Evolutionary conservation across 169 alveolate genomes (phyloP), one percentile per base, ranked within the genome.

Genomic region (Cyclospora cayetanensis): DNA sequence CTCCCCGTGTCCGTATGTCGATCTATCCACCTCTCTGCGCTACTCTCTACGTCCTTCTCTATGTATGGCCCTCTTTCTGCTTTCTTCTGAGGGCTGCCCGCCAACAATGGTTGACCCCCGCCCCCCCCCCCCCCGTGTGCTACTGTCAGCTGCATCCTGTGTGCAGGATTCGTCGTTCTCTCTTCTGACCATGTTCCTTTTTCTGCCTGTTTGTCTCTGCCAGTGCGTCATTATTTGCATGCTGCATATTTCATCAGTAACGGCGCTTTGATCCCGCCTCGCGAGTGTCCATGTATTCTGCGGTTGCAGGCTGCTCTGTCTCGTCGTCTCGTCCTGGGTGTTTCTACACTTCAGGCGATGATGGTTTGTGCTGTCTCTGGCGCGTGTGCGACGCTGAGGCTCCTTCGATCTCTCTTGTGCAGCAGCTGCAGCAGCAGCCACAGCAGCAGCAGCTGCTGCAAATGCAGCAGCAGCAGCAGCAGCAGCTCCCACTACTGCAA

Each of bases 271-370:
- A 12, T 60, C 34, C 60, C n/a, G 74, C 74, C 9, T n/a, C 74
- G 12, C 35, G 35, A 18, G 3, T 31, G 7, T n/a, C 80, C 12
- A 18, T 46, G 12, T n/a, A 39, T 68, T n/a, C 41, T 27, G 80
- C 80, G 0, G 80, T 46, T 68, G 80, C 80, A 27, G 52, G 46
- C 80, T 68, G 46, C 80, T 68, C 34, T 27, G 52, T 68, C 34
- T 68, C 80, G 25, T 11, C 34, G 20, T 25, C 52, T 35, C 46
- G 52, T 0, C 80, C 80, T 20, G 80, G 52, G 72, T 60, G 72
- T 60, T 5, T 60, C 18, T 60, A 60, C 72, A 60, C 72, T 31
- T 12, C 72, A 60, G 72, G 72, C 31, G 72, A 60, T n/a, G 72
- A 60, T 31, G 41, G 52, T n/a, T 12, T 68, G 25, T 68, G 80